phyloP scores from a whole-genome alignment of 345 rosid species.

The Hibiscus trionum region DNA sequence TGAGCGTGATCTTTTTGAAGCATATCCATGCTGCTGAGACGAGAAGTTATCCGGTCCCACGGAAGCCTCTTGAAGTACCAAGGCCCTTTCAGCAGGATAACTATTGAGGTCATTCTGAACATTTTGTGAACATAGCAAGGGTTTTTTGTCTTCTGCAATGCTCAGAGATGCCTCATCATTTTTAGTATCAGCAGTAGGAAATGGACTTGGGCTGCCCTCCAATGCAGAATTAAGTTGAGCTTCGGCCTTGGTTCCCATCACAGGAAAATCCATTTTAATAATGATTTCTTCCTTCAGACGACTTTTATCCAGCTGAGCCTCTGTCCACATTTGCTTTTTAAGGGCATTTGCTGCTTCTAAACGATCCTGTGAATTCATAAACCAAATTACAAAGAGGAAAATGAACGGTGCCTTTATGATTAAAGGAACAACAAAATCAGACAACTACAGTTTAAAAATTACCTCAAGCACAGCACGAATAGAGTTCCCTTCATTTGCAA shows the following conservation, averaged over 20 bases:
- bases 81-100: conserved; percentile 35
- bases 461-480: conserved; percentile 93
- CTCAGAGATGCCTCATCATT: conserved; percentile 41
- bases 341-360: conserved; percentile 95
- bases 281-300: conserved; percentile 63
- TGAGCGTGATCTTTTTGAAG: conserved; percentile 80
- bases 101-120: conserved; percentile 37
- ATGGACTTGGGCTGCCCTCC: conserved; percentile 47
- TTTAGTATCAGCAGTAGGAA: conserved; percentile 25
- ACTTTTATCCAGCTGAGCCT: conserved; percentile 86
- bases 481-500: conserved; percentile 92
- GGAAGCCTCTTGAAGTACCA: conserved; percentile 38
- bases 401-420: background rate
- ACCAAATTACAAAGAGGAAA: conserved; percentile 14
- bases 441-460: conserved; percentile 11
- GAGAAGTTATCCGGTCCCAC: conserved; percentile 44
- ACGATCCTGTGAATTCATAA: conserved; percentile 61
- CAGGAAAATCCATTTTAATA: conserved; percentile 46
- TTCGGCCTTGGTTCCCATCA: conserved; percentile 45
- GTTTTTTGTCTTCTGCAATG: conserved; percentile 44
- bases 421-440: conserved; percentile 13
- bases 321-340: conserved; percentile 98
- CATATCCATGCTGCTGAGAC: conserved; percentile 54
- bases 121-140: conserved; percentile 33
- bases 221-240: conserved; percentile 26